phyloP scores from a whole-genome alignment of 1,139 yeast genomes.

The Diutina rugosa region DNA sequence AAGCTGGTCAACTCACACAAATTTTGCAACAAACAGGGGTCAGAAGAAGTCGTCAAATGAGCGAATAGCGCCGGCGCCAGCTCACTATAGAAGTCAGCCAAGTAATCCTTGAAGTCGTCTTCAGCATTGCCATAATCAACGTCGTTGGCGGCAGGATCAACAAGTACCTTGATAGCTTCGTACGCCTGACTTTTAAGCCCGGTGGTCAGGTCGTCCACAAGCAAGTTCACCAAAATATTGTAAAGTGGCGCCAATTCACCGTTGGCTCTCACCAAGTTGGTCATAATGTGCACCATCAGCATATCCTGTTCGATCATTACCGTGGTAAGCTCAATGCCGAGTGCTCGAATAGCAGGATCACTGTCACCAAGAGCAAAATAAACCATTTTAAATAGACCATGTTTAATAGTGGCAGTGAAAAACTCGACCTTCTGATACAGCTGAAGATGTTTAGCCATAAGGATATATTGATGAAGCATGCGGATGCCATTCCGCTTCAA shows the following conservation, averaged over 20 bases:
- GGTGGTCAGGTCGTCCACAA: slow-evolving; percentile 50
- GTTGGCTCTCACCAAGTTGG: background rate
- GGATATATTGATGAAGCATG: slow-evolving; percentile 69
- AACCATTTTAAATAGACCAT: slow-evolving; percentile 61
- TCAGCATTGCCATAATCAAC: background rate
- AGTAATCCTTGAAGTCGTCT: slow-evolving; percentile 19
- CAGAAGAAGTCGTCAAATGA: slow-evolving; percentile 32
- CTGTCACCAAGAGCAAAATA: slow-evolving; percentile 54
- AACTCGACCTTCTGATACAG: slow-evolving; percentile 52
- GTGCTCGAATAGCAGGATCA: slow-evolving; percentile 40
- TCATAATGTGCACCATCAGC: slow-evolving; percentile 20
- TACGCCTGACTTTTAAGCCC: slow-evolving; percentile 74
- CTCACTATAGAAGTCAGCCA: slow-evolving; percentile 44
- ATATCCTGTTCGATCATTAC: slow-evolving; percentile 80
- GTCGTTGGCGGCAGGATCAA: slow-evolving; percentile 42
- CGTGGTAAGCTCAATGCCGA: slow-evolving; percentile 76
- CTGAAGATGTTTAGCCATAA: slow-evolving; percentile 61
- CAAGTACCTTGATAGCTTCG: slow-evolving; percentile 65
- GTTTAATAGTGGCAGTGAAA: slow-evolving; percentile 48
- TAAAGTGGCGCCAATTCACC: slow-evolving; percentile 23
- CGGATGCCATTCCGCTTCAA: slow-evolving; percentile 58
- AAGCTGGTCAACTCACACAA: slow-evolving; percentile 59
- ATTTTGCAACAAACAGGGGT: slow-evolving; percentile 40
- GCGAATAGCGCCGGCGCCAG: slow-evolving; percentile 50
- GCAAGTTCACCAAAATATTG: slow-evolving; percentile 44